Evolutionary conservation across 2,329 filamentous ascomycete species (phyloP), one percentile per base, ranked within the genome.

Genomic region (Aspergillus pseudoglaucus): DNA sequence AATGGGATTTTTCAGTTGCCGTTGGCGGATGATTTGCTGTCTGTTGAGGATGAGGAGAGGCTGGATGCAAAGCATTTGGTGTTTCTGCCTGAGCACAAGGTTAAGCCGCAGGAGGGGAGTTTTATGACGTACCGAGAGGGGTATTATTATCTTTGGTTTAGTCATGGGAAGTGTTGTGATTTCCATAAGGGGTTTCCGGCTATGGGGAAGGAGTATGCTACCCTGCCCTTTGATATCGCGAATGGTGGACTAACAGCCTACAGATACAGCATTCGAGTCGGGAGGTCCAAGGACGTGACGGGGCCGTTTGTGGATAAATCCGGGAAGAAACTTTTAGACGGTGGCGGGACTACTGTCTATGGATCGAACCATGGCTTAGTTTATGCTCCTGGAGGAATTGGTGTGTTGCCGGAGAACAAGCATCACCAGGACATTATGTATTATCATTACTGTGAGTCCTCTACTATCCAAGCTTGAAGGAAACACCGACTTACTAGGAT

Each of bases 141-240:
- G 1, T 70, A 62, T 40, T 71, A 70, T 53, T 71, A 71, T 50
- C 33, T 59, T 17, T 71, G 67, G 67, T 68, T 66, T 42, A 70
- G 67, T 44, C 59, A 62, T 47, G 68, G 68, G 10, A 56, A 62
- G n/a, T 70, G 68, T 46, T 70, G 68, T 46, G 49, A 52, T 1
- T 65, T 70, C 33, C n/a, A 54, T 1, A 20, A 51, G 5, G 50
- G 50, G 0, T 60, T 67, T 12, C 66, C 65, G 0, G 20, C 23
- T 12, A 51, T 47, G n/a, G 65, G 63, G 3, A 17, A 59, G 4
- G 66, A 69, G 59, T 69, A 62, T 18, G 59, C 53, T 15, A 12
- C 10, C 10, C 10, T 30, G 9, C 10, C 9, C 25, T 37, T 15
- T 17, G 17, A n/a, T 7, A 20, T 5, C 18, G 27, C 32, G 5